Conservation (phyloP, 441 rosid genomes). For the Geranium incanum region DNA sequence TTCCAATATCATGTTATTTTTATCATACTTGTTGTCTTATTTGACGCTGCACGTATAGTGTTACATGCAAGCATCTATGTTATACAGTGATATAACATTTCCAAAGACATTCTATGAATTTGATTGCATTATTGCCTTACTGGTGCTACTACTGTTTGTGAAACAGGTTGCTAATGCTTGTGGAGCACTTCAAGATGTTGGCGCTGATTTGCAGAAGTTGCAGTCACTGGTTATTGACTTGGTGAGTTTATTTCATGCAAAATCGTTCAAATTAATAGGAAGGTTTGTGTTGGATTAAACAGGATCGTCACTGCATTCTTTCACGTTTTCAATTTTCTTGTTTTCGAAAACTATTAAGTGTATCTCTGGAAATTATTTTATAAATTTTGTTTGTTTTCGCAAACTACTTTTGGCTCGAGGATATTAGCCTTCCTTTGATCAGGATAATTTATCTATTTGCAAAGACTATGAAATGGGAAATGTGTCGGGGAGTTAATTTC, state of each 20-base stretch:
- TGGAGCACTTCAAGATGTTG: conserved; percentile 55
- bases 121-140: not conserved
- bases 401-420: not conserved
- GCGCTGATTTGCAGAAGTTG: conserved; percentile 52
- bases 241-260: conserved; percentile 42
- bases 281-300: not conserved
- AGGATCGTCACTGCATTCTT: not conserved
- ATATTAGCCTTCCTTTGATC: not conserved
- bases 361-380: not conserved
- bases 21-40: not conserved
- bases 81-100: not conserved
- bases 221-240: conserved; percentile 51
- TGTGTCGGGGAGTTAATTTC: not conserved
- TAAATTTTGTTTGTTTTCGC: not conserved
- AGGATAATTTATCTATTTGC: not conserved
- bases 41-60: not conserved
- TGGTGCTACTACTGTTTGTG: conserved; percentile 17
- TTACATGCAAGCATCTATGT: not conserved
- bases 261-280: not conserved
- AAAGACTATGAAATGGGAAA: not conserved
- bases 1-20: not conserved
- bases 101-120: not conserved
- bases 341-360: not conserved
- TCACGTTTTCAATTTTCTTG: not conserved
- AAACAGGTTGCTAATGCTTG: conserved; percentile 62